Evolutionary conservation across 371 early-diverging fungal species (phyloP).

Genomic region (Capniomyces stellatus): DNA sequence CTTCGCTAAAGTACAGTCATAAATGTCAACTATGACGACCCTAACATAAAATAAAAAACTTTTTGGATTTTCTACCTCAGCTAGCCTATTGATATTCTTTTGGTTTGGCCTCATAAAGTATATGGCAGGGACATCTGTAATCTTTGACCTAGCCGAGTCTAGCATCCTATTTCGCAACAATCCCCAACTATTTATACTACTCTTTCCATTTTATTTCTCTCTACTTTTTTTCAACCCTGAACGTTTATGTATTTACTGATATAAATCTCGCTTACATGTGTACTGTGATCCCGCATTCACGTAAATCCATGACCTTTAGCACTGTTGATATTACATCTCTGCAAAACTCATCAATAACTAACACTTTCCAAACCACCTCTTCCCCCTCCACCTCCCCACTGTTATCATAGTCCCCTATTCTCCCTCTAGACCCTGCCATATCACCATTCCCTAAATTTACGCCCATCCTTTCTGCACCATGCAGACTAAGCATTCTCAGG

Average conservation of each 20-base stretch:
- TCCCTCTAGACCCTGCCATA: neutral
- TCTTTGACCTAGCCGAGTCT: slow-evolving; percentile 58
- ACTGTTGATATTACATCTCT: slow-evolving; percentile 95
- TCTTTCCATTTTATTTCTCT: slow-evolving; percentile 15
- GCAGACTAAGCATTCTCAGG: neutral
- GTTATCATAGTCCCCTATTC: neutral
- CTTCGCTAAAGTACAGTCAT: no score
- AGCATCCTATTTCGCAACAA: slow-evolving; percentile 22
- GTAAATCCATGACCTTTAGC: slow-evolving; percentile 88
- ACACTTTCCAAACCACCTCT: slow-evolving; percentile 73
- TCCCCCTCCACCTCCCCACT: neutral
- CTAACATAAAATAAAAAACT: no score
- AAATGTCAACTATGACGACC: no score
- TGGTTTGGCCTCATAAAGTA: slow-evolving; percentile 90
- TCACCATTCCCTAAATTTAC: neutral
- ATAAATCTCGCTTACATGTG: slow-evolving; percentile 90
- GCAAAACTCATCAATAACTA: slow-evolving; percentile 87
- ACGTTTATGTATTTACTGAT: no score
- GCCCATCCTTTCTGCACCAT: neutral
- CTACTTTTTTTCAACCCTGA: neutral
- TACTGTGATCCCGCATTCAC: slow-evolving; percentile 95
- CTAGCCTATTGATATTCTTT: slow-evolving; percentile 49
- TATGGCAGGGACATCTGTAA: slow-evolving; percentile 93
- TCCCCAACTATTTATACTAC: neutral
- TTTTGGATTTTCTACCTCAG: no score